Evolutionary conservation across 2,329 filamentous ascomycete genomes (phyloP).

Genomic region (Ophiosphaerella herpotricha): DNA sequence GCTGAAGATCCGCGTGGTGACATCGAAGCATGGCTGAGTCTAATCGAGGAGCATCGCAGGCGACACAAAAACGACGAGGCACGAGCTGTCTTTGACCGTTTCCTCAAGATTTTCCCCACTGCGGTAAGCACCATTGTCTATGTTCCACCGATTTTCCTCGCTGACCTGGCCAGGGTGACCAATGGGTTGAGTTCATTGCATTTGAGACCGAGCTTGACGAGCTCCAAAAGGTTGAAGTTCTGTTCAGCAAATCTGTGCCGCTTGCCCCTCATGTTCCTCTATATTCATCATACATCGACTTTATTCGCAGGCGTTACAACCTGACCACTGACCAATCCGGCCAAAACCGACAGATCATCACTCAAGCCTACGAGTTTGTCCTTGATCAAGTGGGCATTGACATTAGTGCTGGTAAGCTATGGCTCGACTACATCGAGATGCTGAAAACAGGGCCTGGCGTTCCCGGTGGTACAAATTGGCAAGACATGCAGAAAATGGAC

Average conservation of each 20-base stretch:
- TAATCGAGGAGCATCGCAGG: constrained; percentile 83
- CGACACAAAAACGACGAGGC: constrained; percentile 82
- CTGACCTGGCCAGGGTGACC: constrained; percentile 74
- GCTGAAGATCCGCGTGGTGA: constrained; percentile 92
- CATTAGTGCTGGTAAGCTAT: constrained; percentile 84
- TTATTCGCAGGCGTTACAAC: constrained; percentile 89
- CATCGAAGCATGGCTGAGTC: constrained; percentile 84
- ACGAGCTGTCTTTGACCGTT: constrained; percentile 80
- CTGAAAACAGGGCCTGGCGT: constrained; percentile 85
- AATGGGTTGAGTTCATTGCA: constrained; percentile 86
- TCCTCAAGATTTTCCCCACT: constrained; percentile 85
- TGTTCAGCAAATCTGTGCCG: constrained; percentile 81
- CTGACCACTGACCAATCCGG: constrained; percentile 78
- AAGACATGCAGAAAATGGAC: constrained; percentile 98
- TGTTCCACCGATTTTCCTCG: constrained; percentile 4
- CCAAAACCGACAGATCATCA: constrained; percentile 76
- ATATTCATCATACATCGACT: constrained; percentile 93
- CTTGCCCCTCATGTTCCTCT: constrained; percentile 81
- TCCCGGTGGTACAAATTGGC: constrained; percentile 85
- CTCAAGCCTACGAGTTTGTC: constrained; percentile 89
- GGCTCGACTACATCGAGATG: constrained; percentile 95
- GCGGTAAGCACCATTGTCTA: constrained; percentile 67
- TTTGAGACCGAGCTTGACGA: constrained; percentile 90
- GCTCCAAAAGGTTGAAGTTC: constrained; percentile 75
- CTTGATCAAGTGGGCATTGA: constrained; percentile 89